Percentiles rank a stretch among this genome's conserved stretches.
These are phyloP conservation scores for Trichoderma guizhouense DNA, from an alignment of 2,329 filamentous ascomycete genomes.

Conservation along the genomic window DNA sequence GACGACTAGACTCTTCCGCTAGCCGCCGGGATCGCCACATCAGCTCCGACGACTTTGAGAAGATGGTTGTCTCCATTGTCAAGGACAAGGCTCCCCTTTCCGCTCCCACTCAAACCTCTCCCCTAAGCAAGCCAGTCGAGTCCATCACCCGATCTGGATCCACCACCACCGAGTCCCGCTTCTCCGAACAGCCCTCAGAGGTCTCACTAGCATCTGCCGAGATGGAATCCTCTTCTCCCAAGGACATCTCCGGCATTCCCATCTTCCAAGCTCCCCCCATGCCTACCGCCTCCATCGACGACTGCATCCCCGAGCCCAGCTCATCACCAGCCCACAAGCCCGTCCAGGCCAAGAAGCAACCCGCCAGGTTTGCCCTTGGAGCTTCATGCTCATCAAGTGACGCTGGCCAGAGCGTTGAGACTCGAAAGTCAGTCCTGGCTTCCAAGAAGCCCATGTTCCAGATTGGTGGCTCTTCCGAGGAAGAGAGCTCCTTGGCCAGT, in stretches of 20 bases:
- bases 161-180: constrained; percentile 43
- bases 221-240: constrained; percentile 59
- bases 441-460: constrained; percentile 46
- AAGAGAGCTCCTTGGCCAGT: constrained; percentile 69
- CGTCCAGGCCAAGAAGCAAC: constrained; percentile 62
- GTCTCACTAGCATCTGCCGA: constrained; percentile 30
- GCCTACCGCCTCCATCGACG: constrained; percentile 48
- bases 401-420: constrained; percentile 48
- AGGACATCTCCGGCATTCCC: constrained; percentile 74
- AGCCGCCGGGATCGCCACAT: constrained; percentile 78
- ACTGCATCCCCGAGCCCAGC: constrained; percentile 57
- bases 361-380: constrained; percentile 68
- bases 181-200: constrained; percentile 46
- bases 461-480: constrained; percentile 63
- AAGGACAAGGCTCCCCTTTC: constrained; percentile 69
- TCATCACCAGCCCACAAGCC: constrained; percentile 59
- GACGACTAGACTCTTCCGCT: constrained; percentile 67
- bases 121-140: constrained; percentile 44
- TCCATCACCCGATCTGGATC: constrained; percentile 42
- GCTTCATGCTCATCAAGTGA: constrained; percentile 73
- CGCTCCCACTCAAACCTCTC: constrained; percentile 31
- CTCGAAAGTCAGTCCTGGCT: constrained; percentile 33
- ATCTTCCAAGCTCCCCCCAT: constrained; percentile 43
- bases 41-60: constrained; percentile 86
- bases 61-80: constrained; percentile 91